Conservation (phyloP, 2,329 filamentous ascomycete species). For the Samsoniella hepiali region DNA sequence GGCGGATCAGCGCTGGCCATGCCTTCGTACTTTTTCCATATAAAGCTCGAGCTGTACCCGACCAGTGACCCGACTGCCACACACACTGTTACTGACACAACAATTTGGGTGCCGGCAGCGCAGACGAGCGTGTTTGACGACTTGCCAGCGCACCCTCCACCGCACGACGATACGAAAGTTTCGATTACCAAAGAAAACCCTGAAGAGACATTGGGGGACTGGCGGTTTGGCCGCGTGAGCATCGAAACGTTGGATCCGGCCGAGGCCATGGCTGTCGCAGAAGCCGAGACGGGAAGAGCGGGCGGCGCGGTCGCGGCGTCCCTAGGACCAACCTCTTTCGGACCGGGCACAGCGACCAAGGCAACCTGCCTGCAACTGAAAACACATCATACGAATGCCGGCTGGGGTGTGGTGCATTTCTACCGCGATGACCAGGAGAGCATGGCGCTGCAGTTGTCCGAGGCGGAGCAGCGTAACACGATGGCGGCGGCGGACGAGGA, state of each 20-base stretch:
- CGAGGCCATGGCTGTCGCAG: slow-evolving; percentile 31
- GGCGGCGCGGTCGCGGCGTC: slow-evolving; percentile 49
- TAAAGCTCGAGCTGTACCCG: slow-evolving; percentile 64
- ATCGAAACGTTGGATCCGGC: slow-evolving; percentile 77
- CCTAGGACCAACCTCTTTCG: slow-evolving; percentile 53
- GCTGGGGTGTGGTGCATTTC: slow-evolving; percentile 91
- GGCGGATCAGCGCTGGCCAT: slow-evolving; percentile 36
- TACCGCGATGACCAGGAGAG: slow-evolving; percentile 83
- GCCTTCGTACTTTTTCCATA: slow-evolving; percentile 62
- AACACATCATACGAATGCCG: slow-evolving; percentile 70
- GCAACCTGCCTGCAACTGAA: slow-evolving; percentile 72
- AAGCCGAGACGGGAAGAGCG: slow-evolving; percentile 31
- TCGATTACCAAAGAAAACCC: not conserved
- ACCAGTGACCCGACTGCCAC: slow-evolving; percentile 36
- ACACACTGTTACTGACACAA: slow-evolving; percentile 20
- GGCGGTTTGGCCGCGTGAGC: slow-evolving; percentile 75
- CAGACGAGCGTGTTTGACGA: slow-evolving; percentile 53
- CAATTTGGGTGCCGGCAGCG: slow-evolving; percentile 50
- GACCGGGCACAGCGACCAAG: slow-evolving; percentile 73
- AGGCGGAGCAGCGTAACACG: slow-evolving; percentile 23
- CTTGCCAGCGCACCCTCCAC: slow-evolving; percentile 49
- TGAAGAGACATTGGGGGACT: slow-evolving; percentile 52
- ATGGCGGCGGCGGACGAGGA: slow-evolving; percentile 26
- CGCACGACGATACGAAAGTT: not conserved
- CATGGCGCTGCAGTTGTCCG: slow-evolving; percentile 44